Conservation (phyloP, 2,329 filamentous ascomycete species). For the Beauveria australis region DNA sequence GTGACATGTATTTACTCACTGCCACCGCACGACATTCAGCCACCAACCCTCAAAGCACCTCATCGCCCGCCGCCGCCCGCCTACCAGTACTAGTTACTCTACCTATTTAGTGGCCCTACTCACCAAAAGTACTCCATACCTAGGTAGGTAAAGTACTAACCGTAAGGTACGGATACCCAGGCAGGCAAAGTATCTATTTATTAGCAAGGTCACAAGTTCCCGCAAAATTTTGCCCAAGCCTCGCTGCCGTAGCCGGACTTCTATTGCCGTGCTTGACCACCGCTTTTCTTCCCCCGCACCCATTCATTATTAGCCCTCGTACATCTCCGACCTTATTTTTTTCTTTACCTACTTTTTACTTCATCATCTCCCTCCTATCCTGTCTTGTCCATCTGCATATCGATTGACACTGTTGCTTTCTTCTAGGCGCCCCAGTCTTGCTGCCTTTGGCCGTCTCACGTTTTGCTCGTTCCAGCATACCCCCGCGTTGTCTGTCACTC, state of each 20-base stretch:
- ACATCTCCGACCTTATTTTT: not conserved
- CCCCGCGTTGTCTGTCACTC: not conserved
- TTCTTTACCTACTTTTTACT: not conserved
- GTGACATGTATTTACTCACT: not conserved
- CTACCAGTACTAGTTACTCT: not conserved
- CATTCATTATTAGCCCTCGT: not conserved
- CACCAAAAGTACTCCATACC: not conserved
- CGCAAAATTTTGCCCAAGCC: constrained; percentile 5
- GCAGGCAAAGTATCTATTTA: not conserved
- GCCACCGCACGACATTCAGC: not conserved
- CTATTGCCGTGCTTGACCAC: not conserved
- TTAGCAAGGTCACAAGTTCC: constrained; percentile 6
- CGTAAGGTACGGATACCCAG: not conserved
- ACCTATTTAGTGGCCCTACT: no score
- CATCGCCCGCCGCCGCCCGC: constrained; percentile 8
- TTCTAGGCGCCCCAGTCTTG: not conserved
- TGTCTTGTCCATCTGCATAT: not conserved
- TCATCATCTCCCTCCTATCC: not conserved
- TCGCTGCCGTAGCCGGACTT: constrained; percentile 1
- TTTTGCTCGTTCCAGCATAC: not conserved
- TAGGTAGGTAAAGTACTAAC: not conserved
- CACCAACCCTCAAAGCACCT: constrained; percentile 3
- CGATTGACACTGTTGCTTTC: not conserved
- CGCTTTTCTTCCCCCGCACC: not conserved
- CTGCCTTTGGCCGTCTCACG: not conserved